phyloP scores from a whole-genome alignment of 768 basidiomycete species.

The Boletus subcaerulescens region DNA sequence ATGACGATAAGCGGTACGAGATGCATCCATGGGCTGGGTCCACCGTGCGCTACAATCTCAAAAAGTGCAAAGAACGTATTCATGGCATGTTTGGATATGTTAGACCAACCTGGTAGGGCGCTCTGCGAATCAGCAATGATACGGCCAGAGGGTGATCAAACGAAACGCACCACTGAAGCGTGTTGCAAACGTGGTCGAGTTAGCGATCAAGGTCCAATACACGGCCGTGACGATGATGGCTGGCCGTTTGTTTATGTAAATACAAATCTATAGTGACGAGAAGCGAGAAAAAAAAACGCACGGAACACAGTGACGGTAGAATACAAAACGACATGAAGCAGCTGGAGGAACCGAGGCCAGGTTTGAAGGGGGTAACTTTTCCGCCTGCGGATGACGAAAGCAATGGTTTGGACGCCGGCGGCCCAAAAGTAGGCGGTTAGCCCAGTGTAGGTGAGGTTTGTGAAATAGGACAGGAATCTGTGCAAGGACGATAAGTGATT shows the following conservation, averaged over 20 bases:
- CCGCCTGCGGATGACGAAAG: conserved; percentile 36
- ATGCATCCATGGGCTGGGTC: conserved; percentile 51
- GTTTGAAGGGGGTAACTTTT: conserved; percentile 53
- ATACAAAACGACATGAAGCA: conserved; percentile 53
- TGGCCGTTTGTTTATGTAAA: conserved; percentile 20
- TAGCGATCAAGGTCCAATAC: conserved; percentile 56
- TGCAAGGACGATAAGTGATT: background rate
- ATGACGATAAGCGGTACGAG: conserved; percentile 46
- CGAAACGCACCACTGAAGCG: conserved; percentile 37
- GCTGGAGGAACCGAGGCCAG: conserved; percentile 56
- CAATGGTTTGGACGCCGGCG: conserved; percentile 49
- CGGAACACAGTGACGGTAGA: conserved; percentile 54
- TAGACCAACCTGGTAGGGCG: conserved; percentile 48
- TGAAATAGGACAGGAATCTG: conserved; percentile 67
- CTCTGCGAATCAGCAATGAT: background rate
- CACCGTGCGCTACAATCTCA: conserved; percentile 56
- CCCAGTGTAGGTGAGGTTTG: conserved; percentile 59
- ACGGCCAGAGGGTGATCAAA: background rate
- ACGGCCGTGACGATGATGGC: conserved; percentile 64
- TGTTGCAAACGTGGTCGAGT: conserved; percentile 39
- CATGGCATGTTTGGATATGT: conserved; percentile 58
- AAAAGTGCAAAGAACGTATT: conserved; percentile 56
- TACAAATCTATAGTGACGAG: background rate
- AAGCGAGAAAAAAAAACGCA: conserved; percentile 33
- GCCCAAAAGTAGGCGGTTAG: conserved; percentile 62